phyloP scores from a whole-genome alignment of 164 flowering plant species.

The Magnolia changhungtana region DNA sequence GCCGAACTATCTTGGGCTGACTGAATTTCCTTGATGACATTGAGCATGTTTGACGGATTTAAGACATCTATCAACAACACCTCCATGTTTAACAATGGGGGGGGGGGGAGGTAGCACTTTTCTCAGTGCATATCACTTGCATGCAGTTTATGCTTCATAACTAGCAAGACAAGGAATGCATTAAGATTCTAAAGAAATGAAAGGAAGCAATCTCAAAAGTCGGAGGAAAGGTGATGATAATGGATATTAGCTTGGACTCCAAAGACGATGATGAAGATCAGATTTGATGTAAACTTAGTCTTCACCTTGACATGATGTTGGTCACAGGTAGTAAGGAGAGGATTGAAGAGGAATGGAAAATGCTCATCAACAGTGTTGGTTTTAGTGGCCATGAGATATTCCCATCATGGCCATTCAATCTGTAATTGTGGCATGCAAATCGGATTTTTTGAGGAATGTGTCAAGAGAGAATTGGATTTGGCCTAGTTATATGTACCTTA shows the following conservation, averaged over 20 bases:
- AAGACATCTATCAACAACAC: no score
- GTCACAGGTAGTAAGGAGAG: conserved; percentile 14
- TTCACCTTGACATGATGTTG: conserved; percentile 13
- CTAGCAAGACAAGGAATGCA: conserved; percentile 4
- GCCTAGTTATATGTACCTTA: no score
- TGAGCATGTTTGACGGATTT: no score
- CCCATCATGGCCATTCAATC: conserved; percentile 11
- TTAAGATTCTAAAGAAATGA: conserved; percentile 6
- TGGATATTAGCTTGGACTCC: conserved; percentile 27
- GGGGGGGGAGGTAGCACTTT: no score
- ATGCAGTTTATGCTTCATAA: conserved; percentile 3
- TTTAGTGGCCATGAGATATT: not conserved
- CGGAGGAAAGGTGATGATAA: conserved; percentile 24
- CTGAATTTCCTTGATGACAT: no score
- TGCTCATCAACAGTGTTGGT: conserved; percentile 1
- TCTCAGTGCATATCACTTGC: no score
- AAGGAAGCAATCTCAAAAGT: conserved; percentile 7
- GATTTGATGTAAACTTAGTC: not conserved
- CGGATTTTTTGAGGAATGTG: no score
- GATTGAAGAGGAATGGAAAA: conserved; percentile 11
- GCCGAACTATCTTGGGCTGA: no score
- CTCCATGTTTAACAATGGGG: no score
- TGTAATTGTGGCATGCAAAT: not conserved
- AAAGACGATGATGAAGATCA: not conserved
- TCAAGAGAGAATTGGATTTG: no score